Base-by-base conservation (phyloP, 371 early-diverging fungal genomes). In the Rhizopus microsporus region DNA sequence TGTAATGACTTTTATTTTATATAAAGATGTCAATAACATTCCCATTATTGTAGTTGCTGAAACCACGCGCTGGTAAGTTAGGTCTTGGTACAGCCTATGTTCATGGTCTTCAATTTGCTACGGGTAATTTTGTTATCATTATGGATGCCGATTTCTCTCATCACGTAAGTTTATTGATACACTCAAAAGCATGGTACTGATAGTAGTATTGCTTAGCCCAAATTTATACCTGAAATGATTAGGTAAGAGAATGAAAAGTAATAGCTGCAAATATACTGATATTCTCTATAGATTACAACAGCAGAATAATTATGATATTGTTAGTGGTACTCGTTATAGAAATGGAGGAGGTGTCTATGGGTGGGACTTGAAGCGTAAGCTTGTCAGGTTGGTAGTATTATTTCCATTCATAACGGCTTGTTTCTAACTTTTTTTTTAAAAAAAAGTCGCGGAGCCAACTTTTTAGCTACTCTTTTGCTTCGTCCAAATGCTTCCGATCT, bases 131-230 rank as follows among this genome's bases (percentile, higher is more conserved):
- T 84, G 84, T 99, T 32, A 88, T 99, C 56, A 96, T 99, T 63
- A 92, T 99, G 96, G 99, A 99, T 72, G 97, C 98, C 12, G 99
- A 99, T 72, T 93, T 99, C 85, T 98, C 98, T 23, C 99, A 99
- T 72, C 98, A 97, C 66, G 88, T 88, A 81, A 57, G 71, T 54
- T 15, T 51, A 29, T 46, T 48, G 15, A 10, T 38, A 23, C 29
- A 12, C 17, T 34, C 48, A 15, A 9, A 38, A 30, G 6, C 16
- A 33, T 57, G 4, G 12, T 23, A 23, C 23, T 23, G 23, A 23
- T 23, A 23, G 23, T 37, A 51, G 34, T 38, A 17, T 49, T 56
- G 10, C 31, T 37, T 75, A 96, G 92, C 98, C 98, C 53, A 95
- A 96, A 77, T 96, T 96, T 60, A 94, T 98, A 58, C 94, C 97